Evolutionary conservation across 2,329 filamentous ascomycete species (phyloP), one percentile per base, ranked within the genome.

Genomic region (Davidsoniella australis): DNA sequence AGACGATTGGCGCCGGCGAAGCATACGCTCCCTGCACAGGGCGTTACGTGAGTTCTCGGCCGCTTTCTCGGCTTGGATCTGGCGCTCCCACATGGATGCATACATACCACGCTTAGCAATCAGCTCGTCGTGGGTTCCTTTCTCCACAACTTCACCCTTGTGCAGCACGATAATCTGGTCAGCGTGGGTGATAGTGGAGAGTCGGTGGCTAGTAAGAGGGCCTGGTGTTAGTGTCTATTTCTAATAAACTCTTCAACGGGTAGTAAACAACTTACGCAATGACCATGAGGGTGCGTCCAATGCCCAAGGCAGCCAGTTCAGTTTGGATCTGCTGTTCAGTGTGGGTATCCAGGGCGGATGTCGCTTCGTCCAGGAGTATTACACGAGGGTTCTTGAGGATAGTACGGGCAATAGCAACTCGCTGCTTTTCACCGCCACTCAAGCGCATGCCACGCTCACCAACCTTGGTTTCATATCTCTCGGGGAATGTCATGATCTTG

Each of bases 261-360:
- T 17, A 5, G 26, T 3, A 8, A 48, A 20, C 33, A 41, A 72
- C 75, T 68, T 78, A 86, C 68, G 91, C 91, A 66, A 98, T 96
- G 47, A 96, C 87, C 53, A 98, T 76, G 68, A 95, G 81, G 1
- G 91, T 98, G 43, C 91, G 82, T 45, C 87, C 88, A 56, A 82
- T 72, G 14, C 85, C 85, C 43, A 96, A 76, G 12, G 76, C 85
- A 51, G 80, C 80, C 29, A 98, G 75, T 36, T 88, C 87, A 52
- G 82, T 76, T 64, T 95, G 88, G 53, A 95, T 94, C 60, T 93
- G 83, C 62, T 93, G 84, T 63, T 95, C 88, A 0, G 88, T 95
- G 56, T 91, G 85, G 0, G 85, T 87, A 61, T 95, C 88, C 26
- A 95, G 70, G 8, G 88, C 87, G 33, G 88, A 89, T 1, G 87